Evolutionary conservation across 148 eudicot genomes (phyloP), one percentile per base, ranked within the genome.

Genomic region (Rhododendron griersonianum): DNA sequence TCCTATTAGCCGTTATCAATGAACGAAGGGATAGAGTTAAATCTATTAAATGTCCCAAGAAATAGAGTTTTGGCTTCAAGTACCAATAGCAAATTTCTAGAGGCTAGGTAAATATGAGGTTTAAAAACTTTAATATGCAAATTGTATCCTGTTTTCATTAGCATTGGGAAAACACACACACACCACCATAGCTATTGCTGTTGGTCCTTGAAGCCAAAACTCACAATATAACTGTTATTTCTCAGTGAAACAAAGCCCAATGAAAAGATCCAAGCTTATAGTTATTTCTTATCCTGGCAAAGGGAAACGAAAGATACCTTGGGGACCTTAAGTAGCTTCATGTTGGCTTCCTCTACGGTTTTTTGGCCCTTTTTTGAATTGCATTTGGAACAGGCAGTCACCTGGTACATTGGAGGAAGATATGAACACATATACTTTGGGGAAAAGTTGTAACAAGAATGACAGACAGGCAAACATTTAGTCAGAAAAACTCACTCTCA

Each of bases 351-450:
- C 84, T 93, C 98, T 76, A 90, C 55, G 44, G 98, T 96, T 90
- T 94, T 96, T 53, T 93, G 96, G 75, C 99, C 99, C 89, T 96
- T 96, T 89, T 81, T 96, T 5, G 95, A 96, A 88, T 96, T 96
- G 91, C 99, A 96, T 88, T 85, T 93, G 79, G 93, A 88, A 84
- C 99, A 96, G 83, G 99, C 99, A 84, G 98, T 91, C 65, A 96
- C 99, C 99, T 96, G 89, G 81, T 67, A 71, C 11, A 37, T 81
- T 84, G 55, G 82, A 82, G 11, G 75, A 50, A 2, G 28, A 85
- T 41, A 80, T 59, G 11, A 25, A 45, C 3, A 63, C 19, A 21
- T 41, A 53, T 51, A 4, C 61, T 67, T 33, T 28, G 18, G 11
- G 39, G 51, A 28, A 25, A 11, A 48, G 14, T 2, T 14, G 44